Evolutionary conservation across 306 rosid species (phyloP).

Genomic region (Luffa aegyptiaca): DNA sequence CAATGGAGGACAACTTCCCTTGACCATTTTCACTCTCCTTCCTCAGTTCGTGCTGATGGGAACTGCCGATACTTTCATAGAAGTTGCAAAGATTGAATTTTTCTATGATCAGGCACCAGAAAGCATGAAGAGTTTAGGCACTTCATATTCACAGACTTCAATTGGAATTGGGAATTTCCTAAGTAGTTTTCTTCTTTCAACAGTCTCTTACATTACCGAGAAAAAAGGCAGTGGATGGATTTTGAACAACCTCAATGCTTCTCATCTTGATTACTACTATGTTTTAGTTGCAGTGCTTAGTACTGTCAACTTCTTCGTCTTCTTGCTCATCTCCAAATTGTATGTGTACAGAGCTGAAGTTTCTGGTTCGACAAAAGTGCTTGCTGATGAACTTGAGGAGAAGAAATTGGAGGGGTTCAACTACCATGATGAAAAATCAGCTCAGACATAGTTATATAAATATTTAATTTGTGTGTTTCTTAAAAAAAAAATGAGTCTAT

Average conservation of each 20-base stretch:
- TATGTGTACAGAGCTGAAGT: slow-evolving; percentile 72
- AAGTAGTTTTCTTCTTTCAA: slow-evolving; percentile 69
- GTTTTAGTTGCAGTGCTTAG: slow-evolving; percentile 42
- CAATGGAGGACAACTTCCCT: slow-evolving; percentile 47
- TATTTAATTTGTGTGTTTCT: no score
- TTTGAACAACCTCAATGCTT: slow-evolving; percentile 66
- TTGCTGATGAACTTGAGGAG: slow-evolving; percentile 53
- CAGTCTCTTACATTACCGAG: slow-evolving; percentile 47
- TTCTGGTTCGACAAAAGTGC: slow-evolving; percentile 57
- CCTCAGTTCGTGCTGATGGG: slow-evolving; percentile 83
- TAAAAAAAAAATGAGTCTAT: no score
- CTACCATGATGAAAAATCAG: no score
- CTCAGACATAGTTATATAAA: no score
- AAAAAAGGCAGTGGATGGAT: slow-evolving; percentile 62
- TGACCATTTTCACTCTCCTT: slow-evolving; percentile 59
- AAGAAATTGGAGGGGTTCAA: slow-evolving; percentile 1
- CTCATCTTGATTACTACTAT: slow-evolving; percentile 77
- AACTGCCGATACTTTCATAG: slow-evolving; percentile 63
- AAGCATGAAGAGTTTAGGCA: slow-evolving; percentile 80
- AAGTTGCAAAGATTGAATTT: slow-evolving; percentile 75
- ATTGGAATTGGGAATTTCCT: slow-evolving; percentile 73
- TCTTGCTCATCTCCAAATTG: slow-evolving; percentile 27
- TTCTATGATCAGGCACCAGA: slow-evolving; percentile 93
- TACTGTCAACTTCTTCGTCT: slow-evolving; percentile 20
- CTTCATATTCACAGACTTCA: slow-evolving; percentile 60